Percentiles rank a stretch among this genome's conserved stretches.
These are phyloP conservation scores for Darksidea phi DNA, from an alignment of 495 filamentous ascomycete species.

Conservation along the genomic window DNA sequence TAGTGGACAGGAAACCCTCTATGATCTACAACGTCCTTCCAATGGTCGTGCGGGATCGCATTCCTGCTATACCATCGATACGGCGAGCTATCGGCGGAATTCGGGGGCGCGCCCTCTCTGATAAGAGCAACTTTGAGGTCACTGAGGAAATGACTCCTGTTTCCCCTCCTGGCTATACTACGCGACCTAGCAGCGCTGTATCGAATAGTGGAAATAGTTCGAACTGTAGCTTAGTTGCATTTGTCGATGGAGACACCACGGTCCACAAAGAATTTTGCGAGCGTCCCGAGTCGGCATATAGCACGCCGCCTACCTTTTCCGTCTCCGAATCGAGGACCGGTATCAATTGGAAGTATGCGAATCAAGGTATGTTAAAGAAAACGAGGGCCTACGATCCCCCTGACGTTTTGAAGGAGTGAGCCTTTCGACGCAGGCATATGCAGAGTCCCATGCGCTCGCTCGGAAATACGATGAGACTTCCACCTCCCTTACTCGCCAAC, in stretches of 20 bases:
- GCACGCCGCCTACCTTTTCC: slow-evolving; percentile 8
- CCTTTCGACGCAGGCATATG: slow-evolving; percentile 42
- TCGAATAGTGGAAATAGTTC: neutral
- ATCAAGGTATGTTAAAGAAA: slow-evolving; percentile 41
- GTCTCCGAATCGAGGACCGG: slow-evolving; percentile 40
- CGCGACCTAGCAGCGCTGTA: slow-evolving; percentile 10
- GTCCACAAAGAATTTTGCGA: slow-evolving; percentile 14
- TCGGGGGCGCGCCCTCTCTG: neutral
- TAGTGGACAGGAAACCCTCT: slow-evolving; percentile 11
- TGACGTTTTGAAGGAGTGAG: slow-evolving; percentile 39
- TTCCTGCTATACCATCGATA: slow-evolving; percentile 35
- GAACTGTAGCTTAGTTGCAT: slow-evolving; percentile 11
- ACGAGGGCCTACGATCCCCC: neutral
- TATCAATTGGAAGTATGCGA: slow-evolving; percentile 51
- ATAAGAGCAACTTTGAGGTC: slow-evolving; percentile 3
- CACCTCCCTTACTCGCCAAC: slow-evolving; percentile 54
- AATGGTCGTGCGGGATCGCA: slow-evolving; percentile 30
- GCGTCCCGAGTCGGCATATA: slow-evolving; percentile 14
- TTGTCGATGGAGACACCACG: slow-evolving; percentile 10
- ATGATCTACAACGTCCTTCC: slow-evolving; percentile 37
- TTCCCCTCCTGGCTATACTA: slow-evolving; percentile 35
- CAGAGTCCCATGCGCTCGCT: slow-evolving; percentile 39
- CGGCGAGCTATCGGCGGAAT: slow-evolving; percentile 24
- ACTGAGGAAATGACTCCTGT: neutral
- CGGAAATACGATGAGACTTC: slow-evolving; percentile 33